Evolutionary conservation across 169 alveolate species (phyloP), one percentile per base, ranked within the genome.

Genomic region (Babesia ovis): DNA sequence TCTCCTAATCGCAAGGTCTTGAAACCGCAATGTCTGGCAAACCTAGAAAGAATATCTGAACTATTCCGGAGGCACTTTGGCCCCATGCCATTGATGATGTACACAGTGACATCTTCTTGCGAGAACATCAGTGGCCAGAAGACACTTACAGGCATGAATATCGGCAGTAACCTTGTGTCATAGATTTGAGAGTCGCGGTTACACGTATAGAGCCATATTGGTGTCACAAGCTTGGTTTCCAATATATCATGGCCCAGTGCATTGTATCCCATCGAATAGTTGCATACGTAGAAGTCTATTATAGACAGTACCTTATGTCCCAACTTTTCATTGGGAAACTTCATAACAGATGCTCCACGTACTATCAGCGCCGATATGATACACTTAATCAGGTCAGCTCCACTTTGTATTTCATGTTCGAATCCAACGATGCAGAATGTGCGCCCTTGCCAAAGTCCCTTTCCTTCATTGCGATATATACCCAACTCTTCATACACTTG

Each of bases 201-300:
- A 50, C 88, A 70, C 55, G 66, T 35, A 48, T 80, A 80, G 5
- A 80, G 50, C 88, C 88, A 80, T 60, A 80, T 70, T 16, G 88
- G 88, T 0, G 88, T 80, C 23, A 66, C 84, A 8, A 80, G 73
- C 27, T 80, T 69, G 23, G 71, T 45, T 56, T 57, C 88, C 18
- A 62, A 31, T 0, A 64, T 34, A 22, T 70, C 83, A 39, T 68
- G 45, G 27, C 27, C 25, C 32, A 64, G 51, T 4, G 74, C 74
- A 50, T 37, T 64, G 48, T 32, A 50, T 27, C 88, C 84, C 66
- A 70, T 0, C 55, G 75, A 53, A 66, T 80, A 80, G 73, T 80
- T 80, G 70, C 84, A 70, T n/a, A 80, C 42, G 57, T 50, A 80
- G 70, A n/a, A 70, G 64, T 70, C 68, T 6, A 61, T 59, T 5